These are phyloP conservation scores for Ogataea zsoltii DNA, from an alignment of 805 yeast species.

Conservation along the genomic window DNA sequence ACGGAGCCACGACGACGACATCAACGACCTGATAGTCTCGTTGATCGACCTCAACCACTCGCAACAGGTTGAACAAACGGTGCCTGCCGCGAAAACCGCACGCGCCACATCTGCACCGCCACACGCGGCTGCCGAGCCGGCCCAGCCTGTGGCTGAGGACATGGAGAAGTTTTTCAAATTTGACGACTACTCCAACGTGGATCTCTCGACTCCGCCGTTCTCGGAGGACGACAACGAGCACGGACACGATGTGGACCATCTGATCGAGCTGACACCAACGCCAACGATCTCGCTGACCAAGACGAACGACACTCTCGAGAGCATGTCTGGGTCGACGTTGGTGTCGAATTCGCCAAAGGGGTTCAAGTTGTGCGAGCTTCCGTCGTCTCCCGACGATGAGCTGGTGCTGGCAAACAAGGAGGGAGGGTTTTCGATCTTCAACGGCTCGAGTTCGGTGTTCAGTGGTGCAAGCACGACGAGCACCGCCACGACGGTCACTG, in stretches of 20 bases:
- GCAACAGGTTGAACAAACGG: conserved; percentile 18
- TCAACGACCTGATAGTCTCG: conserved; percentile 37
- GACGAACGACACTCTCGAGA: conserved; percentile 32
- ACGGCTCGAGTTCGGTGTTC: conserved; percentile 15
- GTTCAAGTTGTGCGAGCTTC: conserved; percentile 22
- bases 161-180: conserved; percentile 19
- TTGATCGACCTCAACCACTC: conserved; percentile 36
- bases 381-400: conserved; percentile 17
- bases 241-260: conserved; percentile 8
- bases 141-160: conserved; percentile 5
- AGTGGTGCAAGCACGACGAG: conserved; percentile 7
- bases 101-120: no score
- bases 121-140: no score
- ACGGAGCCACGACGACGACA: conserved; percentile 36
- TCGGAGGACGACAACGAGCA: conserved; percentile 27
- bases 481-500: conserved; percentile 2
- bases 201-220: conserved; percentile 20
- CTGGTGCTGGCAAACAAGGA: not conserved
- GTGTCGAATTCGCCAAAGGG: conserved; percentile 23
- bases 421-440: conserved; percentile 13
- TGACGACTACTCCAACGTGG: conserved; percentile 16
- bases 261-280: conserved; percentile 27
- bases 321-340: conserved; percentile 24
- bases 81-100: no score
- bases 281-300: conserved; percentile 26